Evolutionary conservation across 2,329 filamentous ascomycete species (phyloP).

Genomic region (Colletotrichum destructivum): DNA sequence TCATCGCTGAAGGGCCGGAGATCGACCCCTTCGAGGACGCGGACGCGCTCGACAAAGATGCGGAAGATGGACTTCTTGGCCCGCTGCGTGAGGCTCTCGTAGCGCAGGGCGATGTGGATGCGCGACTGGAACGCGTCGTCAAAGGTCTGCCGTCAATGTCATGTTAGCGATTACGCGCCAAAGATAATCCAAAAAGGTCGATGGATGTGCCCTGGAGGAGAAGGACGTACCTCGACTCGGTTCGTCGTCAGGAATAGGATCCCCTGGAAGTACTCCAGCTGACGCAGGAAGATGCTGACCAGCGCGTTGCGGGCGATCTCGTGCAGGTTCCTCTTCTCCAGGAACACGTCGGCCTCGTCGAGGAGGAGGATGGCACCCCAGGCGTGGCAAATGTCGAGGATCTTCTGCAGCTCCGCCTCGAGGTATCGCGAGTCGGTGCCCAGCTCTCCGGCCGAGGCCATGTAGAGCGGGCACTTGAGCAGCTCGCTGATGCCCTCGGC

Average conservation of each 20-base stretch:
- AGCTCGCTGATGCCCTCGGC: slow-evolving; percentile 38
- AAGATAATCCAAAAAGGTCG: too few relatives aligned
- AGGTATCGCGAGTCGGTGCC: slow-evolving; percentile 79
- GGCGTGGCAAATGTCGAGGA: slow-evolving; percentile 87
- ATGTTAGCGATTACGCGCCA: not conserved
- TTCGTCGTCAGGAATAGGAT: slow-evolving; percentile 94
- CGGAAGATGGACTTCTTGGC: slow-evolving; percentile 87
- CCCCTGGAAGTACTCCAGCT: slow-evolving; percentile 93
- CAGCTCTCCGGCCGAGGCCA: slow-evolving; percentile 37
- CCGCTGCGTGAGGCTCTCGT: slow-evolving; percentile 79
- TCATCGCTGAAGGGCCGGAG: slow-evolving; percentile 74
- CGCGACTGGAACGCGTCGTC: slow-evolving; percentile 92
- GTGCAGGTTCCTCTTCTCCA: slow-evolving; percentile 86
- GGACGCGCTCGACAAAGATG: slow-evolving; percentile 84
- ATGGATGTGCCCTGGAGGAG: not conserved
- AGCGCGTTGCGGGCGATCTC: slow-evolving; percentile 89
- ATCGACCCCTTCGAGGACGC: slow-evolving; percentile 73
- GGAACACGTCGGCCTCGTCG: slow-evolving; percentile 88
- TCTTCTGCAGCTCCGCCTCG: slow-evolving; percentile 84
- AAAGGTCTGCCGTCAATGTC: slow-evolving; percentile 69
- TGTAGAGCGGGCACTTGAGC: slow-evolving; percentile 37
- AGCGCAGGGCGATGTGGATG: slow-evolving; percentile 87
- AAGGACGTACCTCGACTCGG: slow-evolving; percentile 70
- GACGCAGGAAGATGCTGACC: slow-evolving; percentile 88
- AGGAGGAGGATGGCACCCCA: slow-evolving; percentile 90